These are phyloP conservation scores for Lagerstroemia speciosa DNA, from an alignment of 345 rosid species.

Conservation along the genomic window DNA sequence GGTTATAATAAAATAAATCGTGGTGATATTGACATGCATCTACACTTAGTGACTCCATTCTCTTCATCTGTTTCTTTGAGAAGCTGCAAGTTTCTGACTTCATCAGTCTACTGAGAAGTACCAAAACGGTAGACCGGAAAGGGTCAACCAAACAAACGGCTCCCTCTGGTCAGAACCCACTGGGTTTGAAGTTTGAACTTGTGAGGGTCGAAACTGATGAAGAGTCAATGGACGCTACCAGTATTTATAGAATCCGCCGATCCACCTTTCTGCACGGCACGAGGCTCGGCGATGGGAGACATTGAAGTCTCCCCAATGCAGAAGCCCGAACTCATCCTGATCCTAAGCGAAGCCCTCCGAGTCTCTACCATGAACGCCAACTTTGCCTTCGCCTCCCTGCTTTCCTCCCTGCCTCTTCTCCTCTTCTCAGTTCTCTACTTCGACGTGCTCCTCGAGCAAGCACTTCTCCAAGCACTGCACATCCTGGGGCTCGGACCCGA, in stretches of 20 bases:
- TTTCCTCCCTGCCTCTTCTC: slow-evolving; percentile 17
- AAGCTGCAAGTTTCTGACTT: not conserved
- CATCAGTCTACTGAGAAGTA: not conserved
- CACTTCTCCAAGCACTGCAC: not conserved
- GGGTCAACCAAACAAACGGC: not conserved
- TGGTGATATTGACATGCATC: too few relatives aligned
- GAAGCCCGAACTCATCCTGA: slow-evolving; percentile 9
- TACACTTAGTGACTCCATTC: too few relatives aligned
- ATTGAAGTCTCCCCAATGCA: not conserved
- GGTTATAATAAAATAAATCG: too few relatives aligned
- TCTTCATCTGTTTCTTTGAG: too few relatives aligned
- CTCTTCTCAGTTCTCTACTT: slow-evolving; percentile 16
- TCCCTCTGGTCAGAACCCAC: not conserved
- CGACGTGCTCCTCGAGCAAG: slow-evolving; percentile 18
- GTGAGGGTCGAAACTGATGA: not conserved
- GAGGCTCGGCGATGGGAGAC: not conserved
- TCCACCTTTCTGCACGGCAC: not conserved
- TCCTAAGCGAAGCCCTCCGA: slow-evolving; percentile 15
- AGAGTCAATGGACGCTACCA: not conserved
- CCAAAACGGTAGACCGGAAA: not conserved
- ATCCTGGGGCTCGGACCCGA: slow-evolving; percentile 1
- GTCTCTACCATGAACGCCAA: slow-evolving; percentile 8
- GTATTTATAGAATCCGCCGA: not conserved
- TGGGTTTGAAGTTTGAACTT: not conserved
- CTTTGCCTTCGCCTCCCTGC: slow-evolving; percentile 13